These are phyloP conservation scores for Salix arbutifolia DNA, from an alignment of 345 rosid genomes.

Conservation along the genomic window DNA sequence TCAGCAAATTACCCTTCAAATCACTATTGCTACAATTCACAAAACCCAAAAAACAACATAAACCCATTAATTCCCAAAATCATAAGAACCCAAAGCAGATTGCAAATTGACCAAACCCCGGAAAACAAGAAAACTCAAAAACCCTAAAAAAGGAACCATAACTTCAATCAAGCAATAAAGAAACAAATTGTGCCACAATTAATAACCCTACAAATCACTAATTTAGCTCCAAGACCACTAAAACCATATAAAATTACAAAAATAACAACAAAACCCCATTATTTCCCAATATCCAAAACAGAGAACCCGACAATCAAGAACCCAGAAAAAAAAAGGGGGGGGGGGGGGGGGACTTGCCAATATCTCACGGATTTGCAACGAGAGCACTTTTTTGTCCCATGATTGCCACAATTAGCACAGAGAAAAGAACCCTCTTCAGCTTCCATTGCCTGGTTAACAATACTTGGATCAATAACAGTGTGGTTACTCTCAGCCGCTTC, in stretches of 20 bases:
- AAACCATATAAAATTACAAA: not conserved
- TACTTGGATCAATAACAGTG: not conserved
- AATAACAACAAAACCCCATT: not conserved
- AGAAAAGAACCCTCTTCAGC: conserved; percentile 7
- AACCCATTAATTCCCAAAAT: too few relatives aligned
- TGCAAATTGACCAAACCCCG: too few relatives aligned
- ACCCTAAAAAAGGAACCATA: not conserved
- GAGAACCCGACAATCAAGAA: not conserved
- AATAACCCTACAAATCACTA: not conserved
- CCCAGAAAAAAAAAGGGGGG: too few relatives aligned
- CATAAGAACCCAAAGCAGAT: too few relatives aligned
- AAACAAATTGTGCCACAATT: too few relatives aligned
- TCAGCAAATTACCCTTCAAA: not conserved
- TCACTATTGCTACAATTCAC: not conserved
- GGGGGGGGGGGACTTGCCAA: conserved; percentile 31
- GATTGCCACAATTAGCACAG: conserved; percentile 37
- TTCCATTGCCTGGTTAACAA: not conserved
- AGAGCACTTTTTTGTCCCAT: conserved; percentile 38
- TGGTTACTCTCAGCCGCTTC: conserved; percentile 25
- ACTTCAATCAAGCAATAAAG: not conserved
- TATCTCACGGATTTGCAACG: conserved; percentile 59
- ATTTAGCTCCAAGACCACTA: not conserved
- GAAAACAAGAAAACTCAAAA: too few relatives aligned
- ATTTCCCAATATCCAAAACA: not conserved
- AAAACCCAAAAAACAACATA: too few relatives aligned